phyloP scores from a whole-genome alignment of 345 rosid species.

The Salix udensis region DNA sequence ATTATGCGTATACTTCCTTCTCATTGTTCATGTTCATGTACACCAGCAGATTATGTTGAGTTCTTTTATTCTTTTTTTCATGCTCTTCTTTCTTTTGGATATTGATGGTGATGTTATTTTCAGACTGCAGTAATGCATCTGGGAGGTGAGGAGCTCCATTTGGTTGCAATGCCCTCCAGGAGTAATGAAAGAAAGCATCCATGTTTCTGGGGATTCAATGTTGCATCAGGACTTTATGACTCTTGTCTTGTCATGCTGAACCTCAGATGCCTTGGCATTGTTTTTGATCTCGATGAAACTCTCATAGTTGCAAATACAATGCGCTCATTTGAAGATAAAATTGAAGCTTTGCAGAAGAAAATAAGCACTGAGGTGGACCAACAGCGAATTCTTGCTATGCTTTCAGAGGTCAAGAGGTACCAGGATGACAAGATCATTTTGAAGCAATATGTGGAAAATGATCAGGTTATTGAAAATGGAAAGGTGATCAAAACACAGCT shows the following conservation, averaged over 20 bases:
- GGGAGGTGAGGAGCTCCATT: constrained; percentile 84
- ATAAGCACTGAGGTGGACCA: constrained; percentile 67
- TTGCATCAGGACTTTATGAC: constrained; percentile 64
- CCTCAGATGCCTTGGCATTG: constrained; percentile 92
- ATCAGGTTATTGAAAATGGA: constrained; percentile 91
- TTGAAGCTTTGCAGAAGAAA: constrained; percentile 73
- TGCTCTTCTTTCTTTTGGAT: background rate
- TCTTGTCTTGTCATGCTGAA: constrained; percentile 87
- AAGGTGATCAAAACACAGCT: constrained; percentile 68
- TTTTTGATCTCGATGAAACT: constrained; percentile 97
- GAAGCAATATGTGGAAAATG: constrained; percentile 89
- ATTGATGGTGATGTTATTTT: constrained; percentile 20
- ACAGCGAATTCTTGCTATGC: constrained; percentile 68
- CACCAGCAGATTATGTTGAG: background rate
- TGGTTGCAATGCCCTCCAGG: constrained; percentile 83
- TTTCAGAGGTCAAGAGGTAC: constrained; percentile 79
- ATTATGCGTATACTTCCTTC: background rate
- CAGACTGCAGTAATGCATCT: constrained; percentile 88
- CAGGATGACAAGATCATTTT: constrained; percentile 86
- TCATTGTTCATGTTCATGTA: background rate
- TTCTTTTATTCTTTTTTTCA: background rate
- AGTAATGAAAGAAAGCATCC: constrained; percentile 47
- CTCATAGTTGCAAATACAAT: constrained; percentile 93
- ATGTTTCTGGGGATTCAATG: constrained; percentile 88
- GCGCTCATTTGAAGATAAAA: constrained; percentile 93